Evolutionary conservation across 768 basidiomycete species (phyloP).

Genomic region (Austroboletus eburneus): DNA sequence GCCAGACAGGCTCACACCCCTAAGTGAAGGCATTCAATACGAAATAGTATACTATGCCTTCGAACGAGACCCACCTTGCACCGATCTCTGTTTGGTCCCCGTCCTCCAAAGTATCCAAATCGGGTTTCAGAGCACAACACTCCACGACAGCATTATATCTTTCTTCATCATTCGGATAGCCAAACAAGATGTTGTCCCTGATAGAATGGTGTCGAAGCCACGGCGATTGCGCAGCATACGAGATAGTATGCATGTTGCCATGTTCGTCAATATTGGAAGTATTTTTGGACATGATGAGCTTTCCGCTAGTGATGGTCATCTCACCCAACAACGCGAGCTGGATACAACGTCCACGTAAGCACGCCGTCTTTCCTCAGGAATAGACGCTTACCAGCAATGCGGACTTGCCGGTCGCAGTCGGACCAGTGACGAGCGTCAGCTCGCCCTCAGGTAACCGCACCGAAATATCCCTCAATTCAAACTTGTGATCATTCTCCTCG

Average conservation of each 20-base stretch:
- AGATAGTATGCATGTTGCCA: constrained; percentile 59
- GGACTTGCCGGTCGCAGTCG: constrained; percentile 49
- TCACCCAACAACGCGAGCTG: constrained; percentile 38
- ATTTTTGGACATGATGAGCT: constrained; percentile 41
- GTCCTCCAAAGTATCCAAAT: constrained; percentile 80
- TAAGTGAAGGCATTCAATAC: constrained; percentile 17
- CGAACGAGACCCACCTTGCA: constrained; percentile 39
- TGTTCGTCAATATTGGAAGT: constrained; percentile 53
- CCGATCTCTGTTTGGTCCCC: constrained; percentile 87
- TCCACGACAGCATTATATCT: constrained; percentile 76
- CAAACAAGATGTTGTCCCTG: constrained; percentile 79
- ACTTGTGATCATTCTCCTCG: constrained; percentile 29
- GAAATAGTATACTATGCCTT: neutral
- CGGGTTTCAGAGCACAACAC: constrained; percentile 76
- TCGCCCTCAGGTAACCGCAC: constrained; percentile 45
- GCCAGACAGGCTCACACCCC: constrained; percentile 73
- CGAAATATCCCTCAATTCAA: constrained; percentile 41
- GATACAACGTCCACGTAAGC: neutral
- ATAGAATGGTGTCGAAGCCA: constrained; percentile 73
- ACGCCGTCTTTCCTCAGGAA: neutral
- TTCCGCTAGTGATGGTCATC: constrained; percentile 35
- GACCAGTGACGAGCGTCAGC: constrained; percentile 43
- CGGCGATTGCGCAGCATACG: constrained; percentile 70
- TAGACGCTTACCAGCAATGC: constrained; percentile 36
- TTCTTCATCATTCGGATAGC: constrained; percentile 62